phyloP scores from a whole-genome alignment of 1,139 yeast species.

The Candida dubliniensis region DNA sequence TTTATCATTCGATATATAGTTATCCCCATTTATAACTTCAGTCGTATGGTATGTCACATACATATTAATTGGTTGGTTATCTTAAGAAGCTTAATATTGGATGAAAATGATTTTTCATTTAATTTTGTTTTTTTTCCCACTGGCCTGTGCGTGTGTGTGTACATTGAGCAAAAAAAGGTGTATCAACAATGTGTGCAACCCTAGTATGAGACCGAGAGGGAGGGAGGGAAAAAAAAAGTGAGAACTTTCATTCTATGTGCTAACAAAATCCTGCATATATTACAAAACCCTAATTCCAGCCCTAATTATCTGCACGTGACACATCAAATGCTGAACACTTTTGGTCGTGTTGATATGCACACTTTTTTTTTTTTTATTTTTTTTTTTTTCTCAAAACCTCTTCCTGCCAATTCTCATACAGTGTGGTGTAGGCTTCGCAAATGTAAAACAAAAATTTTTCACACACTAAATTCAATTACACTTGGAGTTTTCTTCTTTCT shows the following conservation, averaged over 20 bases:
- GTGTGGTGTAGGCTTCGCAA: too few relatives aligned
- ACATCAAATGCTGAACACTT: neutral
- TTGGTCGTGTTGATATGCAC: neutral
- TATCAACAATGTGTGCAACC: too few relatives aligned
- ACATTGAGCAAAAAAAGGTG: neutral
- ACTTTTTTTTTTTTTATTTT: neutral
- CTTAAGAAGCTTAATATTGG: constrained; percentile 6
- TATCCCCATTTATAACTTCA: neutral
- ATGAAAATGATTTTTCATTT: constrained; percentile 9
- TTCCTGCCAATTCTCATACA: neutral
- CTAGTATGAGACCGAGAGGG: neutral
- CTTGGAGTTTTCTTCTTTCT: constrained; percentile 7
- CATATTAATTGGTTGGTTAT: constrained; percentile 11
- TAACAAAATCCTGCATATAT: constrained; percentile 4
- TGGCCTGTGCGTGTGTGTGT: constrained; percentile 4
- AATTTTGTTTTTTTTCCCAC: constrained; percentile 6
- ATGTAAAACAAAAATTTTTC: too few relatives aligned
- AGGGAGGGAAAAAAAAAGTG: neutral
- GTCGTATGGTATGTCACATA: constrained; percentile 7
- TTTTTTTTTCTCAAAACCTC: neutral
- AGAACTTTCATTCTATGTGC: neutral
- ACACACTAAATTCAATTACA: constrained; percentile 1
- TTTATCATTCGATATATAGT: neutral
- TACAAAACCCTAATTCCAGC: neutral
- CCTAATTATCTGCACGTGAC: constrained; percentile 5